These are phyloP conservation scores for Fusarium virguliforme DNA, from an alignment of 2,329 filamentous ascomycete species.

Conservation along the genomic window DNA sequence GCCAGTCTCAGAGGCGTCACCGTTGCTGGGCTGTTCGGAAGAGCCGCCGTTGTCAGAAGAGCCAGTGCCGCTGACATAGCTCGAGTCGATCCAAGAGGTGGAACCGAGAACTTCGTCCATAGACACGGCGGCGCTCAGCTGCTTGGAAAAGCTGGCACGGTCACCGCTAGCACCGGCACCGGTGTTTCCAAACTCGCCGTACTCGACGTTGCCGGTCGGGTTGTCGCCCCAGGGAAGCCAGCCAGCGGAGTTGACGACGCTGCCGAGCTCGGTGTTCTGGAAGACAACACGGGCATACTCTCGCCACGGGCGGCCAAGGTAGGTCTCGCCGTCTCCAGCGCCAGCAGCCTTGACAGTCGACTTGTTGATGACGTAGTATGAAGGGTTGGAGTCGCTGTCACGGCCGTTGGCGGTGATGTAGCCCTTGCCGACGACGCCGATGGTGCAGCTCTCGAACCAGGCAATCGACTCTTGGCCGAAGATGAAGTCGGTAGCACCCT, in stretches of 20 bases:
- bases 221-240: constrained; percentile 70
- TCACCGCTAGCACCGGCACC: constrained; percentile 69
- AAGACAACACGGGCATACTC: constrained; percentile 65
- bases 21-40: not conserved
- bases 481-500: constrained; percentile 63
- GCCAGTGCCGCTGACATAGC: constrained; percentile 18
- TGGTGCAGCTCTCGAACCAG: constrained; percentile 62
- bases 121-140: constrained; percentile 45
- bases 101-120: constrained; percentile 30
- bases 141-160: constrained; percentile 63
- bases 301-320: constrained; percentile 65
- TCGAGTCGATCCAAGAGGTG: constrained; percentile 36
- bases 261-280: constrained; percentile 64
- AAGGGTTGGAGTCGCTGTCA: constrained; percentile 54
- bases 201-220: constrained; percentile 68
- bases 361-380: constrained; percentile 64
- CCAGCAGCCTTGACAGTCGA: constrained; percentile 55
- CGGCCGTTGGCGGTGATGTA: constrained; percentile 63
- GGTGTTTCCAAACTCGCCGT: constrained; percentile 72
- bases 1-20: not conserved
- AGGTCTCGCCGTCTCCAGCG: constrained; percentile 55
- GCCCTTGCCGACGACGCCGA: constrained; percentile 54
- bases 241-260: constrained; percentile 59
- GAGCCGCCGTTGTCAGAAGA: constrained; percentile 1
- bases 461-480: constrained; percentile 58